These are phyloP conservation scores for Cystobasidium tubakii DNA, from an alignment of 768 basidiomycete genomes.

Conservation along the genomic window DNA sequence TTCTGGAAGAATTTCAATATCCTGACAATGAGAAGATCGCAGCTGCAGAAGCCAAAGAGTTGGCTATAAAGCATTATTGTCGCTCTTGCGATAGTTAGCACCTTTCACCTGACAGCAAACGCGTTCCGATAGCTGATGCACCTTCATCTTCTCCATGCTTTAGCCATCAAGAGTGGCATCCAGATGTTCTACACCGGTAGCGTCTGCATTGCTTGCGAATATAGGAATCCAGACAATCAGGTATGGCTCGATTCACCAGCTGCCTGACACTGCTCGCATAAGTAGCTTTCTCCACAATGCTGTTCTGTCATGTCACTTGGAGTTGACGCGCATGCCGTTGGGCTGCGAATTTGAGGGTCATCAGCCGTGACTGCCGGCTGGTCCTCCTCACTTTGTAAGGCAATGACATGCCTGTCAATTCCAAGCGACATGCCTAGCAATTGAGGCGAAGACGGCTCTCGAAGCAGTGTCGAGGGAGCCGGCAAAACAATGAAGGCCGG, in stretches of 20 bases:
- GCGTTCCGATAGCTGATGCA: not conserved
- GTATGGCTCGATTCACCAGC: conserved; percentile 15
- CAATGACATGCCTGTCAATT: too few relatives aligned
- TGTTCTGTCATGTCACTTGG: too few relatives aligned
- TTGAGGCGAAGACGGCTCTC: too few relatives aligned
- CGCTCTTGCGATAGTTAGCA: conserved; percentile 16
- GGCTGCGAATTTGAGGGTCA: too few relatives aligned
- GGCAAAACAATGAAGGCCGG: too few relatives aligned
- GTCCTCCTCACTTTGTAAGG: too few relatives aligned
- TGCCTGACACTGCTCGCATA: not conserved
- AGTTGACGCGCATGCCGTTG: too few relatives aligned
- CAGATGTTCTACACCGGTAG: conserved; percentile 27
- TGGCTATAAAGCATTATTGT: conserved; percentile 11
- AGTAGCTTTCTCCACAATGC: too few relatives aligned
- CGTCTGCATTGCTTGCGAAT: conserved; percentile 30
- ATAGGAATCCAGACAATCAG: conserved; percentile 26
- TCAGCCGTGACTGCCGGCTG: too few relatives aligned
- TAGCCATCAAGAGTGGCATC: conserved; percentile 3
- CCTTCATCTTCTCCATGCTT: not conserved
- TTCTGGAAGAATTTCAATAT: not conserved
- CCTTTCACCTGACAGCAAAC: not conserved
- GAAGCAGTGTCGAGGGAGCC: too few relatives aligned
- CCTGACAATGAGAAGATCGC: not conserved
- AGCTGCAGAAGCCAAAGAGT: conserved; percentile 9
- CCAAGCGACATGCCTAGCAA: too few relatives aligned